phyloP scores from a whole-genome alignment of 148 eudicot genomes.

The Spergularia bocconei region DNA sequence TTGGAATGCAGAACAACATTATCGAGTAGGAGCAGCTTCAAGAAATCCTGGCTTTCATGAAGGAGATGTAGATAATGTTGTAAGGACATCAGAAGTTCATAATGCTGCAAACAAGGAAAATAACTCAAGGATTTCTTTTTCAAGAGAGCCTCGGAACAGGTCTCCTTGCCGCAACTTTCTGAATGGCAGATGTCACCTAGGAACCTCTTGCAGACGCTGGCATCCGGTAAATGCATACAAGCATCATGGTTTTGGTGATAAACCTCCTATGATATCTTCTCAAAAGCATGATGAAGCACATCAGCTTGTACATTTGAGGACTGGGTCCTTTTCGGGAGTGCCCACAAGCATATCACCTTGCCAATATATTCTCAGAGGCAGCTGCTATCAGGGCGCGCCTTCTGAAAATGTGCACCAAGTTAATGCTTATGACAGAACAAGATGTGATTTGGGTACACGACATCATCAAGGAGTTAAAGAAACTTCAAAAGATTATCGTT shows the following conservation, averaged over 20 bases:
- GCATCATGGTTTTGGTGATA: conserved; percentile 15
- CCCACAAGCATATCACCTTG: conserved; percentile 24
- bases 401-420: conserved; percentile 23
- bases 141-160: conserved; percentile 15
- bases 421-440: conserved; percentile 18
- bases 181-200: conserved; percentile 22
- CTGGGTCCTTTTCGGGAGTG: conserved; percentile 12
- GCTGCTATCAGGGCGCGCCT: conserved; percentile 20
- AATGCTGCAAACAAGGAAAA: conserved; percentile 20
- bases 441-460: conserved; percentile 14
- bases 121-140: neutral
- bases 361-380: conserved; percentile 24
- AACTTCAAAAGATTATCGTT: conserved; percentile 7
- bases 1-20: conserved; percentile 11
- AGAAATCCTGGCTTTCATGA: conserved; percentile 13
- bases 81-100: conserved; percentile 4
- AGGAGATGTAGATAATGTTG: neutral
- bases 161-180: conserved; percentile 35
- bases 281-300: conserved; percentile 18
- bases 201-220: conserved; percentile 26
- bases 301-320: conserved; percentile 13
- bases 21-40: conserved; percentile 6
- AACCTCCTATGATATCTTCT: conserved; percentile 4
- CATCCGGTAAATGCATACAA: conserved; percentile 17
- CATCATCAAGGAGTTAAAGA: conserved; percentile 20